phyloP scores from a whole-genome alignment of 495 filamentous ascomycete genomes.

The Trichoderma virens region DNA sequence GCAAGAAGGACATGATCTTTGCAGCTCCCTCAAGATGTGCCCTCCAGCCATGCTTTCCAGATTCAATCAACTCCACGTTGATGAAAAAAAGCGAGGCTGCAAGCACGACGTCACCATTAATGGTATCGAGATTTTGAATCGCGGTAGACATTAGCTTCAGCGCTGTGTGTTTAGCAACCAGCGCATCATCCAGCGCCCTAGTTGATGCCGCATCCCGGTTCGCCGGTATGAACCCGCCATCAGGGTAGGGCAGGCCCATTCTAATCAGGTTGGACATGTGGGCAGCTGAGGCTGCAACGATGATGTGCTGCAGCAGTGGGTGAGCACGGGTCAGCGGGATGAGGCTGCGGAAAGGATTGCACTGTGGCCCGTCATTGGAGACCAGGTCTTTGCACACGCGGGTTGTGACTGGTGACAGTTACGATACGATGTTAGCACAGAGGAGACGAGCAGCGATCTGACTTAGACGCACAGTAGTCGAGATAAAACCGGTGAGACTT shows the following conservation, averaged over 20 bases:
- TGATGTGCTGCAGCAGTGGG: constrained; percentile 38
- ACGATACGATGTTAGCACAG: background rate
- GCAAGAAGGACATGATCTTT: constrained; percentile 28
- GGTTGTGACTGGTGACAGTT: constrained; percentile 32
- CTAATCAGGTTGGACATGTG: constrained; percentile 36
- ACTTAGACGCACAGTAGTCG: constrained; percentile 3
- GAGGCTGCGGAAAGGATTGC: constrained; percentile 46
- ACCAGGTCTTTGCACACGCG: constrained; percentile 46
- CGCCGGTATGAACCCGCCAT: background rate
- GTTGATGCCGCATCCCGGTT: constrained; percentile 8
- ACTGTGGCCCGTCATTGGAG: constrained; percentile 36
- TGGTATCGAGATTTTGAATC: constrained; percentile 21
- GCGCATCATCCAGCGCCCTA: constrained; percentile 36
- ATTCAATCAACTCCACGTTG: constrained; percentile 51
- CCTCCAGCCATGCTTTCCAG: constrained; percentile 47
- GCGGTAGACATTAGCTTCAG: constrained; percentile 35
- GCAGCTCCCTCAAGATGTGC: constrained; percentile 45
- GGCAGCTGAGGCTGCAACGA: constrained; percentile 47
- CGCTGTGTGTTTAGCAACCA: constrained; percentile 40
- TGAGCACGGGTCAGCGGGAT: constrained; percentile 37
- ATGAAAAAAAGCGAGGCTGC: constrained; percentile 50
- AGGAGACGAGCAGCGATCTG: background rate
- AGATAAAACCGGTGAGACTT: constrained; percentile 13
- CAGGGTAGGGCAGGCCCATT: constrained; percentile 17
- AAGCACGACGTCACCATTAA: constrained; percentile 34